phyloP scores from a whole-genome alignment of 2,329 filamentous ascomycete species.

The Colletotrichum horii region DNA sequence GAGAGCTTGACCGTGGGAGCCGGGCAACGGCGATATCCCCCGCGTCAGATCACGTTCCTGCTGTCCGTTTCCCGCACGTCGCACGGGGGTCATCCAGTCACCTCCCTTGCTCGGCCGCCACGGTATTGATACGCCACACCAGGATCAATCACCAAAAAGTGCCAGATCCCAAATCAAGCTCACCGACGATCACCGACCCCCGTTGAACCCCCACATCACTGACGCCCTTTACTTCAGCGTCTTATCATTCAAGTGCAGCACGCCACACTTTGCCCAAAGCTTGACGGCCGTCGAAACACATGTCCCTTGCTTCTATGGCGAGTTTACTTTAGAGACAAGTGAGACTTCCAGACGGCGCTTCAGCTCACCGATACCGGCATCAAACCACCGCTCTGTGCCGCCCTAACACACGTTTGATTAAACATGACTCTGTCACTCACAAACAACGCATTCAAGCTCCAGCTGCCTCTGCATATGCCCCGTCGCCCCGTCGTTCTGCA shows the following conservation, averaged over 20 bases:
- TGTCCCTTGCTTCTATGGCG: not conserved
- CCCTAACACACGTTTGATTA: not conserved
- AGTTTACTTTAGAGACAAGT: not conserved
- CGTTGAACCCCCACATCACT: constrained; percentile 12
- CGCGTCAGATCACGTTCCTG: not conserved
- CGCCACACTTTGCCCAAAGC: not conserved
- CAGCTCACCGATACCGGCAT: constrained; percentile 11
- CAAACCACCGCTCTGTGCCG: not conserved
- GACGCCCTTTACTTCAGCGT: not conserved
- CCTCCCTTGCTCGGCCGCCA: constrained; percentile 10
- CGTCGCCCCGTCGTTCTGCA: constrained; percentile 7
- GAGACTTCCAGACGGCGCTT: not conserved
- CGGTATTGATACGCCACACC: not conserved
- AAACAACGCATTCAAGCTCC: not conserved
- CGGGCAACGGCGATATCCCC: not conserved
- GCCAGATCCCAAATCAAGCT: not conserved
- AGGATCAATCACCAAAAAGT: constrained; percentile 5
- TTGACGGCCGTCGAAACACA: not conserved
- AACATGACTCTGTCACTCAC: not conserved
- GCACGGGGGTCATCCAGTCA: not conserved
- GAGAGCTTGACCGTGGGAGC: not conserved
- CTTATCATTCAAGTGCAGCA: not conserved
- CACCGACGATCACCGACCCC: constrained; percentile 8
- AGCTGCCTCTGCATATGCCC: not conserved
- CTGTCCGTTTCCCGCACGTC: constrained; percentile 6